These are phyloP conservation scores for Coriolopsis trogii DNA, from an alignment of 1,284 basidiomycete genomes.

Conservation along the genomic window DNA sequence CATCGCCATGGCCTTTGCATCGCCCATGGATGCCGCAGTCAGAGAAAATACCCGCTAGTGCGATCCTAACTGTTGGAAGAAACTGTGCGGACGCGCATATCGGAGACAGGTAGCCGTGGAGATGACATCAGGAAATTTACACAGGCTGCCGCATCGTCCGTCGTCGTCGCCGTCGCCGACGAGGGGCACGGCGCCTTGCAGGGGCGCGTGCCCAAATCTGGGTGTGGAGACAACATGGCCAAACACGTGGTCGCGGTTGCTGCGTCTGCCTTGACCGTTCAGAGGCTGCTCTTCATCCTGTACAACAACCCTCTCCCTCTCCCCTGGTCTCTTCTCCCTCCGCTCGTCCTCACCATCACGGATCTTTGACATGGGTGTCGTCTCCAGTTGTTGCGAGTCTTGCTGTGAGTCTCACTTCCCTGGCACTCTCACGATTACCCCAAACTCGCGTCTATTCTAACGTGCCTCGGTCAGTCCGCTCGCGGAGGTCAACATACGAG, in stretches of 20 bases:
- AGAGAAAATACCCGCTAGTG: not conserved
- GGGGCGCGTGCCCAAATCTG: conserved; percentile 11
- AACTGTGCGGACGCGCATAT: conserved; percentile 3
- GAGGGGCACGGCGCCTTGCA: not conserved
- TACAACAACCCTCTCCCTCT: conserved; percentile 20
- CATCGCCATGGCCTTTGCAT: conserved; percentile 26
- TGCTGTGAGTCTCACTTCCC: conserved; percentile 58
- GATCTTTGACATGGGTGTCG: conserved; percentile 47
- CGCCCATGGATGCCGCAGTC: conserved; percentile 27
- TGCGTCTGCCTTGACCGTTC: conserved; percentile 13
- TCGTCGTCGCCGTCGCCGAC: not conserved
- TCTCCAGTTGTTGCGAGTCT: conserved; percentile 77
- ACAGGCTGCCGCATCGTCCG: not conserved
- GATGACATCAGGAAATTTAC: not conserved
- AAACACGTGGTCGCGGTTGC: conserved; percentile 22
- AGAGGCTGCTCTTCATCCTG: conserved; percentile 8
- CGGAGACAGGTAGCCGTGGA: conserved; percentile 4
- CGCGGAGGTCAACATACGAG: conserved; percentile 85
- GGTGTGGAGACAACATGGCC: conserved; percentile 16
- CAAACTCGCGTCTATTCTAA: conserved; percentile 19
- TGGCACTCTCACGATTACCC: conserved; percentile 6
- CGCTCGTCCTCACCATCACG: conserved; percentile 27
- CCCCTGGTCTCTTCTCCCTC: conserved; percentile 17
- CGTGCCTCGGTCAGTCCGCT: conserved; percentile 53
- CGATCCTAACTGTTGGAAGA: not conserved